Base-by-base conservation (phyloP, 2,329 filamentous ascomycete genomes). In the Erysiphe pulchra region DNA sequence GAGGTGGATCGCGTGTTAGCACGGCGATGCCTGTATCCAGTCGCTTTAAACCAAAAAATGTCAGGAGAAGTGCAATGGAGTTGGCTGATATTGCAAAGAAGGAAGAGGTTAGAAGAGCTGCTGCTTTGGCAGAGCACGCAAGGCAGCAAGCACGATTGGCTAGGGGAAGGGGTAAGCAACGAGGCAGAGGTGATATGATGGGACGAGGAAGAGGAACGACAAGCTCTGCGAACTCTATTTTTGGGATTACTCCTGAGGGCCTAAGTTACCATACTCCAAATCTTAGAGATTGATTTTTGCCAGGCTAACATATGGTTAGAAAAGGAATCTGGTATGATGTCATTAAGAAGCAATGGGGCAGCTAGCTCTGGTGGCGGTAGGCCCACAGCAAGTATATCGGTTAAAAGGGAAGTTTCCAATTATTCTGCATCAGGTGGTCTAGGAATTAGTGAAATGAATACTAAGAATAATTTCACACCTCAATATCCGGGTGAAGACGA, bases 171-270 rank as follows among this genome's bases (percentile, higher is more conserved):
- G 53, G 53, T 7, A 49, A 51, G 40, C 50, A 48, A 13, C 48
- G 56, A 42, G 55, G 56, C 13, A 52, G 56, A 50, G 57, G 57
- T 24, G 56, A 58, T 56, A 51, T 51, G 37, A 59, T 59, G 57
- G 57, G 57, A 18, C 50, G 50, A 46, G 47, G 28, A 18, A 47
- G 43, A 39, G 42, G 33, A 30, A 49, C 43, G 39, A 44, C 50
- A 38, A 45, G 46, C 24, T 44, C 30, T 47, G 48, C 49, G 2
- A 49, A 47, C 46, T 51, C 52, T 11, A 41, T 50, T 28, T 56
- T 54, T 50, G 49, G 49, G 10, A 45, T 47, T 45, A 47, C 47
- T 17, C 52, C 53, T 42, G 51, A 47, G 38, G 50, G 47, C 9
- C 44, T 48, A 44, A 49, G 55, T 54, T 49, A 50, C 50, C 52